Evolutionary conservation across 495 filamentous ascomycete species (phyloP), one percentile per base, ranked within the genome.

Genomic region (Aspergillus campestris): DNA sequence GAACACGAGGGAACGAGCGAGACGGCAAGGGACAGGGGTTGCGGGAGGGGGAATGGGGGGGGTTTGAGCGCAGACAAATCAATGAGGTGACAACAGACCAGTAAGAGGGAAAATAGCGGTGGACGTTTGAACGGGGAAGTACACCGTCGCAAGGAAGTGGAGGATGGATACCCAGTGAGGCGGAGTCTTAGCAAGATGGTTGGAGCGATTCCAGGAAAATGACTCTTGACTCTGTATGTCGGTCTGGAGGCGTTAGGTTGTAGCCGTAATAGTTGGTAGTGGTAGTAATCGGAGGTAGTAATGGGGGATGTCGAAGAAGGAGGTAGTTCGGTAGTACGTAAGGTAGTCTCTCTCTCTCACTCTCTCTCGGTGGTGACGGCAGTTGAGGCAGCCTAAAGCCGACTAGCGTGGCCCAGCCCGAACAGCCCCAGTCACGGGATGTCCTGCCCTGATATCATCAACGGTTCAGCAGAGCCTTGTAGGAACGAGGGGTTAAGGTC

Each of bases 391-490:
- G 36, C 53, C 53, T 14, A 14, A 56, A 48, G 1, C 11, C 52
- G 63, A 8, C 57, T 69, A 69, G 65, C 53, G 61, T 31, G 31
- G 41, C 44, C 18, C 37, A 6, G 8, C 5, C 31, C n/a, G 42
- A 14, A 27, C 8, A 31, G 36, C 31, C 18, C 28, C 43, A 49
- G 59, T 68, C 65, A 69, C 63, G 61, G 61, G 62, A 55, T 44
- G 30, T 36, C n/a, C 29, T 15, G 36, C 14, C 36, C 18, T 15
- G 36, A 38, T 15, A 24, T 24, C 18, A 24, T 24, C 18, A 24
- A 24, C 4, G 1, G 18, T 24, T 24, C 18, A 24, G 18, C 2
- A 24, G 18, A 24, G 18, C 18, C 18, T 24, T 1, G 18, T 24
- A 4, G 18, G 18, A 24, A 24, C 4, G 18, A 24, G 18, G 18